Evolutionary conservation across 192 early-diverging fungal species (phyloP).

Genomic region (Coemansia sp.): DNA sequence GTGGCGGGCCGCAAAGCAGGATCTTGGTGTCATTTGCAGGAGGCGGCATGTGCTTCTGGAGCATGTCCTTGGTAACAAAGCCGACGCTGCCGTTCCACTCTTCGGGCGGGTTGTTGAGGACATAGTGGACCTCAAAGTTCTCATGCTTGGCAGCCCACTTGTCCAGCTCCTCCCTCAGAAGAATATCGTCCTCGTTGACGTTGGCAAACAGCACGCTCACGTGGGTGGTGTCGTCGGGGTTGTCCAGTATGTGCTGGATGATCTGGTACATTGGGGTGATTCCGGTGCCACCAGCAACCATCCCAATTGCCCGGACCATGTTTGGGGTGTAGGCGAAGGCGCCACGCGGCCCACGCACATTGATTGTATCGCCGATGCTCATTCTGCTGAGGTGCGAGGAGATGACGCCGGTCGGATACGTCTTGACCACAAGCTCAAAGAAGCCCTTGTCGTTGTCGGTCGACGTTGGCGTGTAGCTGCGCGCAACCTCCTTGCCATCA

Average conservation of each 20-base stretch:
- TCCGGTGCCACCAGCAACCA: slow-evolving; percentile 96
- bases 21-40: slow-evolving; percentile 83
- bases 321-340: slow-evolving; percentile 84
- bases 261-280: slow-evolving; percentile 97
- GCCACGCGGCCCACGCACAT: slow-evolving; percentile 88
- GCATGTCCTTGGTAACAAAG: slow-evolving; percentile 84
- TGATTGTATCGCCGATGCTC: slow-evolving; percentile 69
- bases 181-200: slow-evolving; percentile 84
- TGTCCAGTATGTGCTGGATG: slow-evolving; percentile 78
- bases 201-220: slow-evolving; percentile 92
- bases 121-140: slow-evolving; percentile 78
- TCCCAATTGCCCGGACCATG: slow-evolving; percentile 74
- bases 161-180: slow-evolving; percentile 83
- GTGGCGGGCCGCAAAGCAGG: slow-evolving; percentile 87
- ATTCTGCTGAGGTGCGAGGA: slow-evolving; percentile 73
- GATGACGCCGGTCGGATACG: slow-evolving; percentile 79
- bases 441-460: slow-evolving; percentile 80
- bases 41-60: slow-evolving; percentile 67
- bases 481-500: slow-evolving; percentile 77
- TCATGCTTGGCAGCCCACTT: slow-evolving; percentile 67
- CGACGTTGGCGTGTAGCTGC: slow-evolving; percentile 92
- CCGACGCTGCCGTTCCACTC: slow-evolving; percentile 84
- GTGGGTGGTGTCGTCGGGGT: slow-evolving; percentile 85
- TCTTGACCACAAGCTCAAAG: slow-evolving; percentile 93
- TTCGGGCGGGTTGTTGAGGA: slow-evolving; percentile 76